These are phyloP conservation scores for Lactifluus piperatus DNA, from an alignment of 768 basidiomycete species.

Conservation along the genomic window DNA sequence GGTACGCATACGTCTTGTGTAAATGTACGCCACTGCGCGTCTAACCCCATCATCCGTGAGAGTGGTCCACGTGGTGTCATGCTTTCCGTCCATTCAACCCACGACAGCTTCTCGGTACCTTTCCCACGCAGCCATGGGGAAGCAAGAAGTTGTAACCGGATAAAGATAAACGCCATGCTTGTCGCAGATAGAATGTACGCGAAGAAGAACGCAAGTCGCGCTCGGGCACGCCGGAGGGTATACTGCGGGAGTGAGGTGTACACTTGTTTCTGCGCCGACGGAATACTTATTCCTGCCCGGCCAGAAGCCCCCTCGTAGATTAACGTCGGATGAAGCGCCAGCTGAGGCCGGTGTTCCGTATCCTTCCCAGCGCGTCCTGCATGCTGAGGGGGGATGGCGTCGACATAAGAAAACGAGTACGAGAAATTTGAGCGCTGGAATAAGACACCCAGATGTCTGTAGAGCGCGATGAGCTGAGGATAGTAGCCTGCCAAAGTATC, in stretches of 20 bases:
- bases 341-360: conserved; percentile 20
- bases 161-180: conserved; percentile 29
- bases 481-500: conserved; percentile 51
- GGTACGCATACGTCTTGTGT: conserved; percentile 47
- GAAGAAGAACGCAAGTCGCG: conserved; percentile 22
- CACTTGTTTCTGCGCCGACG: conserved; percentile 24
- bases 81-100: conserved; percentile 40
- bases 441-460: conserved; percentile 48
- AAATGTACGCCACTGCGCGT: conserved; percentile 45
- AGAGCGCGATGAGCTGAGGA: conserved; percentile 57
- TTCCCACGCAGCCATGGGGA: conserved; percentile 25
- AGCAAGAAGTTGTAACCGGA: conserved; percentile 23
- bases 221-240: neutral
- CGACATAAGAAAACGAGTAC: conserved; percentile 59
- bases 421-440: conserved; percentile 52
- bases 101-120: conserved; percentile 29
- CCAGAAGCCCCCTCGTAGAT: conserved; percentile 63
- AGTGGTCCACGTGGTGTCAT: conserved; percentile 36
- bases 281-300: conserved; percentile 43
- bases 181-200: conserved; percentile 37
- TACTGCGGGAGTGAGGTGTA: conserved; percentile 22
- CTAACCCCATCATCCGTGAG: conserved; percentile 37
- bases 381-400: conserved; percentile 22
- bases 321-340: conserved; percentile 31
- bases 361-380: neutral